Conservation (phyloP, 2,329 filamentous ascomycete species). For the Penicillium sp. region DNA sequence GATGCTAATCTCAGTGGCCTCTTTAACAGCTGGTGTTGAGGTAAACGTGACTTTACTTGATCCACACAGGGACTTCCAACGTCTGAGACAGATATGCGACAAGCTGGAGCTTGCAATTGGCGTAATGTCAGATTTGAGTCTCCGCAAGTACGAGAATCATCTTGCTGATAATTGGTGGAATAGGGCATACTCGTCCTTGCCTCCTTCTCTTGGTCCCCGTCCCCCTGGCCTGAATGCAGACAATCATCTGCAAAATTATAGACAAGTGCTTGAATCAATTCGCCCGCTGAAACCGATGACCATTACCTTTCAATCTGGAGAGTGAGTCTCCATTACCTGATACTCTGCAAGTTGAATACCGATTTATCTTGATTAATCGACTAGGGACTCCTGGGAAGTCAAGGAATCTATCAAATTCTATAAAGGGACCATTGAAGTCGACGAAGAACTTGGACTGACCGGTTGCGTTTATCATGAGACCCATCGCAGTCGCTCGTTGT, state of each 20-base stretch:
- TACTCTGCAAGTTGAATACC: too few relatives aligned
- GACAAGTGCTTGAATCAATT: slow-evolving; percentile 11
- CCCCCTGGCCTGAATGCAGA: slow-evolving; percentile 16
- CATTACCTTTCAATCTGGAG: slow-evolving; percentile 24
- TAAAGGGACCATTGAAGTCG: slow-evolving; percentile 29
- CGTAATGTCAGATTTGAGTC: too few relatives aligned
- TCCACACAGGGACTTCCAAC: slow-evolving; percentile 5
- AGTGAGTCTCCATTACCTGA: slow-evolving; percentile 5
- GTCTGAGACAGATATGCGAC: slow-evolving; percentile 14
- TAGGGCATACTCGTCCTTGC: slow-evolving; percentile 20
- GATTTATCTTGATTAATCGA: background rate
- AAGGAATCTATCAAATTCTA: slow-evolving; percentile 37
- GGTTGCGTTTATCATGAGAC: slow-evolving; percentile 35
- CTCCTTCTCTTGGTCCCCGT: slow-evolving; percentile 17
- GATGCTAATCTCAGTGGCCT: background rate
- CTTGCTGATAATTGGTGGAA: too few relatives aligned
- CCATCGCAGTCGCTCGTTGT: slow-evolving; percentile 34
- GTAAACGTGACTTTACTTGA: slow-evolving; percentile 15
- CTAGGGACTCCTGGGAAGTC: slow-evolving; percentile 31
- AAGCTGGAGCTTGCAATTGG: slow-evolving; percentile 17
- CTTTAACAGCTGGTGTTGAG: slow-evolving; percentile 19
- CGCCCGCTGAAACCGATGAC: slow-evolving; percentile 10
- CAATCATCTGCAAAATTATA: slow-evolving; percentile 15
- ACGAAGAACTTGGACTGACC: slow-evolving; percentile 30
- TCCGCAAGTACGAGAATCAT: too few relatives aligned